Conservation (phyloP, 2,329 filamentous ascomycete genomes). For the Trichoderma atroviride region DNA sequence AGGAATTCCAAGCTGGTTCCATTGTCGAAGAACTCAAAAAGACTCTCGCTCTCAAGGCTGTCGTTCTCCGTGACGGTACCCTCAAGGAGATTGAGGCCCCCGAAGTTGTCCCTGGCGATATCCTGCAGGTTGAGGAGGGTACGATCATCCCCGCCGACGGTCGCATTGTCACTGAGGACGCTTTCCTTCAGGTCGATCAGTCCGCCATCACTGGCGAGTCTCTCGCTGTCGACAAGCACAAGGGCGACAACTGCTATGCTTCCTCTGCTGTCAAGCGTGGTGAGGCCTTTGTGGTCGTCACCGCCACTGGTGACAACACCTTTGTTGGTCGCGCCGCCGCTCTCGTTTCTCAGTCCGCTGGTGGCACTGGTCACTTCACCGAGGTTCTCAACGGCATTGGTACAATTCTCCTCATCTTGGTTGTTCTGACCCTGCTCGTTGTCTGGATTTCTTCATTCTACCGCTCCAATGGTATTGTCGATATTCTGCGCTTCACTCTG, state of each 20-base stretch:
- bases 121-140: conserved; percentile 86
- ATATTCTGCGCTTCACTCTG: conserved; percentile 81
- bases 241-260: conserved; percentile 77
- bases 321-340: conserved; percentile 88
- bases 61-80: conserved; percentile 77
- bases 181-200: conserved; percentile 88
- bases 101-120: conserved; percentile 86
- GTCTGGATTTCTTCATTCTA: conserved; percentile 91
- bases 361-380: conserved; percentile 83
- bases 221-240: conserved; percentile 86
- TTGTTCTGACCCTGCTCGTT: conserved; percentile 76
- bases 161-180: conserved; percentile 78
- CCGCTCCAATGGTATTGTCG: conserved; percentile 77
- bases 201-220: conserved; percentile 92
- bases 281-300: conserved; percentile 80
- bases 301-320: conserved; percentile 83
- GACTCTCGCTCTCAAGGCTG: conserved; percentile 83
- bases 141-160: conserved; percentile 91
- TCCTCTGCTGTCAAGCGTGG: conserved; percentile 91
- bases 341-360: conserved; percentile 75
- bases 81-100: conserved; percentile 79
- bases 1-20: conserved; percentile 87
- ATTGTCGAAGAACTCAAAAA: conserved; percentile 92
- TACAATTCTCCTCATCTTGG: conserved; percentile 75
- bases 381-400: conserved; percentile 88